Evolutionary conservation across 164 flowering plant genomes (phyloP).

Genomic region (Amborella trichopoda): DNA sequence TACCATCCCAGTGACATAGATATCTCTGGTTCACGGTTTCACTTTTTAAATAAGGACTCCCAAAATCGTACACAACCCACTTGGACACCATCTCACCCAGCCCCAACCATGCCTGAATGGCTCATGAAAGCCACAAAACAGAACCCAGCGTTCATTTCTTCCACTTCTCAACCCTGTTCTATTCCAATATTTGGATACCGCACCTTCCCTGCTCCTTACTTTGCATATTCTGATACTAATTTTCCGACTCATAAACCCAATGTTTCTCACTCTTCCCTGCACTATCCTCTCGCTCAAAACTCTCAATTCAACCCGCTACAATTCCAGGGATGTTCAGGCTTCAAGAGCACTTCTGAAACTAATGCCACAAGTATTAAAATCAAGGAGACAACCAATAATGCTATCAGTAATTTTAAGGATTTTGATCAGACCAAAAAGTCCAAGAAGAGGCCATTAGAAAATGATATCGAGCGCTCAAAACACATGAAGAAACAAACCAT

Average conservation of each 20-base stretch:
- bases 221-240: too few species aligned
- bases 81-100: constrained; percentile 14
- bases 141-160: constrained; percentile 7
- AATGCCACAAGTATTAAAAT: too few species aligned
- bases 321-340: constrained; percentile 20
- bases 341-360: constrained; percentile 8
- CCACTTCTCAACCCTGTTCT: constrained; percentile 8
- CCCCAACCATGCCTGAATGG: constrained; percentile 24
- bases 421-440: constrained; percentile 10
- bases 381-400: too few species aligned
- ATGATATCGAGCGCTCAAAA: constrained; percentile 11
- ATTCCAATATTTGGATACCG: constrained; percentile 6
- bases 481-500: constrained; percentile 19
- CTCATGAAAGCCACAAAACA: constrained; percentile 21
- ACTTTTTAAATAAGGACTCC: constrained; percentile 24
- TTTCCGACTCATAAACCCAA: constrained; percentile 6
- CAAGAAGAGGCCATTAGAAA: constrained; percentile 30
- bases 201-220: too few species aligned
- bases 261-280: constrained; percentile 10
- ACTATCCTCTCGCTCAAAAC: constrained; percentile 11
- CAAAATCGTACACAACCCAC: constrained; percentile 16
- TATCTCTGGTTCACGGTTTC: constrained; percentile 27
- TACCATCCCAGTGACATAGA: too few species aligned
- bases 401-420: constrained; percentile 8
- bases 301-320: constrained; percentile 15